These are phyloP conservation scores for Rutidosis leptorrhynchoides DNA, from an alignment of 129 eudicot species.

Conservation along the genomic window DNA sequence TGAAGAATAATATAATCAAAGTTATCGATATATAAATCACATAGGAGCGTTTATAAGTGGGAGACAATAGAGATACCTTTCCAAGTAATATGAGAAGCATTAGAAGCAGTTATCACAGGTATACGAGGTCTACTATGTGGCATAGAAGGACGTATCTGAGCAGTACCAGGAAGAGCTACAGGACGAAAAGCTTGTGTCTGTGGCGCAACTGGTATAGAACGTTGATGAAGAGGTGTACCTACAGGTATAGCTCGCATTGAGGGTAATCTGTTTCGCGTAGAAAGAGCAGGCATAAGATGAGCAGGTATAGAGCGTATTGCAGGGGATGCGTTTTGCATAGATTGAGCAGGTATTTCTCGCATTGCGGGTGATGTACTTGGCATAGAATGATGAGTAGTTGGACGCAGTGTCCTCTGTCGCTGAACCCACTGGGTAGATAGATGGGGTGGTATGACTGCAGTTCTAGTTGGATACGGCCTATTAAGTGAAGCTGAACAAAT, in stretches of 20 bases:
- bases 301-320: constrained; percentile 9
- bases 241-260: constrained; percentile 9
- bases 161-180: background rate
- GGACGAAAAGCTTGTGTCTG: constrained; percentile 1
- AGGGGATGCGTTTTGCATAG: constrained; percentile 6
- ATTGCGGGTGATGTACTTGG: constrained; percentile 13
- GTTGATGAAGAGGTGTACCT: constrained; percentile 12
- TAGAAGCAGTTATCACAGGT: constrained; percentile 21
- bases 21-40: background rate
- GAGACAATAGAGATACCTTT: constrained; percentile 38
- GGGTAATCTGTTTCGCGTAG: constrained; percentile 1
- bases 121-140: constrained; percentile 4
- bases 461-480: constrained; percentile 43
- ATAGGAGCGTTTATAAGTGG: background rate
- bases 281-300: constrained; percentile 1
- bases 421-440: constrained; percentile 36
- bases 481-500: constrained; percentile 25
- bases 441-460: constrained; percentile 33
- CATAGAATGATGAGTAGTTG: constrained; percentile 20
- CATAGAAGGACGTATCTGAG: constrained; percentile 16
- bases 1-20: background rate
- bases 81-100: constrained; percentile 37
- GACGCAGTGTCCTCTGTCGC: constrained; percentile 41
- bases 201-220: constrained; percentile 11
- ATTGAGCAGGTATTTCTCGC: constrained; percentile 3